Percentiles rank a stretch among this genome's conserved stretches.
phyloP scores from a whole-genome alignment of 2,329 filamentous ascomycete genomes.

The Beauveria scarabaeidicola region DNA sequence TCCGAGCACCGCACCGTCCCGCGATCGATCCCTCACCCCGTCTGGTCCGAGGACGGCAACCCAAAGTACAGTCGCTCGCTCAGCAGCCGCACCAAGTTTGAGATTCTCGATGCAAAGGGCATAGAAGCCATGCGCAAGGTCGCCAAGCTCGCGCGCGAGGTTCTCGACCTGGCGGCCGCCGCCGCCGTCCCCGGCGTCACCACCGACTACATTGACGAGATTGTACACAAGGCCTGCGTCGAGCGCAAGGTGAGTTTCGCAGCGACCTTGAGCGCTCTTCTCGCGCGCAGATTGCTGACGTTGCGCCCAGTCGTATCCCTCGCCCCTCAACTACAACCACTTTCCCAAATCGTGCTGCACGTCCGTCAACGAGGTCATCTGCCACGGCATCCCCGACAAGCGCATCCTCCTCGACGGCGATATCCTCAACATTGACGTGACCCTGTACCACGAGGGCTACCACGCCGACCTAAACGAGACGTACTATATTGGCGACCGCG shows the following conservation, averaged over 20 bases:
- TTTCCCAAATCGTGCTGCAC: slow-evolving; percentile 99
- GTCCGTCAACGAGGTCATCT: slow-evolving; percentile 94
- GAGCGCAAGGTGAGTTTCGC: slow-evolving; percentile 68
- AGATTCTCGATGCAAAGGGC: slow-evolving; percentile 68
- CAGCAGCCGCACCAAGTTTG: slow-evolving; percentile 69
- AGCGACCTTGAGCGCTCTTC: not conserved
- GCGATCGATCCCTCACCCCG: slow-evolving; percentile 71
- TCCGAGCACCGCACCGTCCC: slow-evolving; percentile 66
- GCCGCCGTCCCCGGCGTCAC: slow-evolving; percentile 85
- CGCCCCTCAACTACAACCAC: slow-evolving; percentile 87
- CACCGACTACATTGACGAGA: slow-evolving; percentile 88
- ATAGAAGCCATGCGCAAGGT: slow-evolving; percentile 90
- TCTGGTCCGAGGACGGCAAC: slow-evolving; percentile 81
- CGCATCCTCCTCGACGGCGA: slow-evolving; percentile 82
- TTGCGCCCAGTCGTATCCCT: slow-evolving; percentile 75
- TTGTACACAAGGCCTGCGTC: slow-evolving; percentile 90
- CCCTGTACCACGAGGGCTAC: slow-evolving; percentile 87
- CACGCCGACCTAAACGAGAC: slow-evolving; percentile 98
- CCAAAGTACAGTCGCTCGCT: slow-evolving; percentile 52
- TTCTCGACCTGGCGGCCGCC: slow-evolving; percentile 82
- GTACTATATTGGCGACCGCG: slow-evolving; percentile 91
- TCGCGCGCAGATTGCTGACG: not conserved
- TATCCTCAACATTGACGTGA: slow-evolving; percentile 95
- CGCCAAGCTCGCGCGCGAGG: slow-evolving; percentile 78
- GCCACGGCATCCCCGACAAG: slow-evolving; percentile 94